Evolutionary conservation across 2,329 filamentous ascomycete genomes (phyloP), one percentile per base, ranked within the genome.

Genomic region (Tolypocladium sp.): DNA sequence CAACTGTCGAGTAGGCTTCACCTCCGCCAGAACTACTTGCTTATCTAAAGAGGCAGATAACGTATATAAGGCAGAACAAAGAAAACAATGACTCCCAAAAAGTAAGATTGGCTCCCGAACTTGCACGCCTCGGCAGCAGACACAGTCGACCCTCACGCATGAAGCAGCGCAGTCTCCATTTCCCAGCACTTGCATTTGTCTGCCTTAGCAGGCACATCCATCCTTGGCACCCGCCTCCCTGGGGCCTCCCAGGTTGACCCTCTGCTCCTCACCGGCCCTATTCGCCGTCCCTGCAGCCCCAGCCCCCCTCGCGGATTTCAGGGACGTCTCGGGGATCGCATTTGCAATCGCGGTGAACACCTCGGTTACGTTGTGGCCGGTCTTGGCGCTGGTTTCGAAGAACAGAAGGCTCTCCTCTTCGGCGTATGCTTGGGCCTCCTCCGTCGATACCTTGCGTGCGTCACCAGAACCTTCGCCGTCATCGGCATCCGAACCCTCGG

Each of bases 301-400:
- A 22, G 83, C 79, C n/a, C 89, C 89, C 66, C 91, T 85, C 40
- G 90, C 84, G 56, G 88, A 92, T 84, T 97, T 97, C 73, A 97
- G 79, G 63, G 91, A 96, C 57, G 92, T 96, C 80, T 99, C 94
- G 2, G 94, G 94, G 68, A 99, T 99, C 46, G 92, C 92, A 71
- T 97, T 97, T 61, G 94, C 94, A 71, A 99, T 99, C 38, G 94
- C 94, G 53, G 92, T 97, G 72, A 99, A 99, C 38, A 99, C 94
- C 68, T 97, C 93, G 57, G 89, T 86, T 44, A 99, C 94, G 73
- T 97, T 97, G 71, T 89, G 84, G 33, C 94, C 94, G 4, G 91
- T 94, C 86, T 99, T 99, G 55, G 94, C 94, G 72, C 91, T 96
- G 20, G 94, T 99, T 81, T 99, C 94, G 73, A 97, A 97, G 79